Percentiles rank a stretch among this genome's conserved stretches.
Evolutionary conservation across 2,329 filamentous ascomycete genomes (phyloP).

Genomic region (Xylariaceae sp.): DNA sequence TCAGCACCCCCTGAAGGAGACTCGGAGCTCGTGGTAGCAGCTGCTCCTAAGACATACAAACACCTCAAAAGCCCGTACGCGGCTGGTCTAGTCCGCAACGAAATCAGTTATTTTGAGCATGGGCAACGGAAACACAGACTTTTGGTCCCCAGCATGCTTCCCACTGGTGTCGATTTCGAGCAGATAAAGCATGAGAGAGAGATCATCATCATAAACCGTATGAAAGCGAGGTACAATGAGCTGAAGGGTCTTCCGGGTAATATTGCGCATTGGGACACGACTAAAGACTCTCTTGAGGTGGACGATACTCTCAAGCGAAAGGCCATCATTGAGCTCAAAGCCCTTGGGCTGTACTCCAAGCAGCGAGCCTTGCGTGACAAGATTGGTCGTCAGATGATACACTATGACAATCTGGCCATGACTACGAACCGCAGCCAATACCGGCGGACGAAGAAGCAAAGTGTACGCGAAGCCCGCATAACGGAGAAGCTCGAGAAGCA

Average conservation of each 20-base stretch:
- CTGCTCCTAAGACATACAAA: slow-evolving; percentile 54
- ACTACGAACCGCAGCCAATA: slow-evolving; percentile 90
- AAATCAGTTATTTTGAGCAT: slow-evolving; percentile 78
- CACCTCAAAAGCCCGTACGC: slow-evolving; percentile 72
- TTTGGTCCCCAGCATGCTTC: slow-evolving; percentile 83
- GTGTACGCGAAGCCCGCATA: slow-evolving; percentile 87
- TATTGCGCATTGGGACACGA: slow-evolving; percentile 80
- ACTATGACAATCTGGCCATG: slow-evolving; percentile 95
- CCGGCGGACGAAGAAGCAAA: slow-evolving; percentile 95
- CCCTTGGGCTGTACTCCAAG: slow-evolving; percentile 79
- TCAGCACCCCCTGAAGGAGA: slow-evolving; percentile 28
- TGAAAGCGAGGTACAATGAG: slow-evolving; percentile 79
- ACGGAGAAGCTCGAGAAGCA: slow-evolving; percentile 99
- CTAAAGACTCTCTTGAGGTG: slow-evolving; percentile 60
- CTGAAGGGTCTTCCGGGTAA: slow-evolving; percentile 81
- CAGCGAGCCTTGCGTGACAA: slow-evolving; percentile 82
- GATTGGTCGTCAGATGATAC: slow-evolving; percentile 87
- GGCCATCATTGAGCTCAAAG: slow-evolving; percentile 93
- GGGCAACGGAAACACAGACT: slow-evolving; percentile 69
- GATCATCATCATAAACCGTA: slow-evolving; percentile 82
- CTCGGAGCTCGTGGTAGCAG: slow-evolving; percentile 27
- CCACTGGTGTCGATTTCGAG: slow-evolving; percentile 82
- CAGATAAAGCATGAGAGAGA: slow-evolving; percentile 83
- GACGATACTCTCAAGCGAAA: slow-evolving; percentile 84
- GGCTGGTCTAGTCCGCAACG: slow-evolving; percentile 44